Evolutionary conservation across 495 filamentous ascomycete genomes (phyloP), one percentile per base, ranked within the genome.

Genomic region (Cudoniella acicularis): DNA sequence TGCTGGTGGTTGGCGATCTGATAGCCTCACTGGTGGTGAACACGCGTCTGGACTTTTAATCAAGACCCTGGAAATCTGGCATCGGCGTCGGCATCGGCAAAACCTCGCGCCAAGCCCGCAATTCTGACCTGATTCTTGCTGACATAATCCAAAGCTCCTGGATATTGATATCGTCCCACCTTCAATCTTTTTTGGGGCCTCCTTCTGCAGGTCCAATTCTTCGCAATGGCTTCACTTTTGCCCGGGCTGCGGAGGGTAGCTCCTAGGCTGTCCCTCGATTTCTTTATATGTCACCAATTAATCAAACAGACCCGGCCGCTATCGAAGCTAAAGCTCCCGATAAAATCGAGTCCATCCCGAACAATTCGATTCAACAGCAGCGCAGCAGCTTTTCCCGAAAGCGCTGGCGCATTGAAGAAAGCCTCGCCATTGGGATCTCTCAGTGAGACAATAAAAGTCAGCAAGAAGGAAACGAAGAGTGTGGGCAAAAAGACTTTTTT

Each of bases 281-380:
- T 84, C 49, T 83, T 87, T 60, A 74, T 81, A 59, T 87, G 86
- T 70, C 79, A 80, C 52, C 83, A 87, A 76, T 90, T 84, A 65
- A 72, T 87, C 48, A 65, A 49, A 18, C 27, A 50, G n/a, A 18
- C 61, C 6, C 50, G 69, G 52, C 55, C 77, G 69, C 49, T 75
- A 64, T 43, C 72, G 63, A 54, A 59, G 67, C 22, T 60, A 52
- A n/a, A 36, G 64, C 50, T 71, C 70, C 62, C 66, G 70, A 58
- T 47, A 2, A 64, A 59, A 49, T 25, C 59, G 13, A 59, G 10
- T 53, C 17, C 52, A 51, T 57, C 60, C 17, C 65, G 50, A 36
- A 58, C 45, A 22, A 61, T 63, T 16, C 55, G 62, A 40, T 68
- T 68, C 54, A 62, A 63, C 45, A 67, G 62, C 54, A 63, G 23